Percentiles rank a stretch among this genome's conserved stretches.
These are phyloP conservation scores for Penicillium tannophilum DNA, from an alignment of 495 filamentous ascomycete species.

Conservation along the genomic window DNA sequence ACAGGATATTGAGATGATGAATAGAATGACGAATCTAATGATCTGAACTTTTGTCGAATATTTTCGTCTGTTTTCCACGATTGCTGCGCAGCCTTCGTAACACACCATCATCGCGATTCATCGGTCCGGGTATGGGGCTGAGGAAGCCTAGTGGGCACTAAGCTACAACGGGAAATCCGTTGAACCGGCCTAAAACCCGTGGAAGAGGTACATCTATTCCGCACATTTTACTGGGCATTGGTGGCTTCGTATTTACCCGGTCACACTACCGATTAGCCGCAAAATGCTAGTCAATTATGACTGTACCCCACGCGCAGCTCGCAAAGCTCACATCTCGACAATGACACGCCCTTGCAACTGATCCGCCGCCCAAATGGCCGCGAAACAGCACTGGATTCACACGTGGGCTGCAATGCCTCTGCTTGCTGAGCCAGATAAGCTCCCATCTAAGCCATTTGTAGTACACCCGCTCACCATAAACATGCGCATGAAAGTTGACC, in stretches of 20 bases:
- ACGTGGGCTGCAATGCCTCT: constrained; percentile 19
- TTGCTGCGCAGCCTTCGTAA: no score
- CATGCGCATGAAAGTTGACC: background rate
- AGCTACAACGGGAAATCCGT: no score
- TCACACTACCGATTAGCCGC: background rate
- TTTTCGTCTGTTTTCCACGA: no score
- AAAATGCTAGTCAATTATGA: background rate
- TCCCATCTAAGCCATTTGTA: constrained; percentile 12
- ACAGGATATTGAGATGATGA: background rate
- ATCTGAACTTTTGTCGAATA: no score
- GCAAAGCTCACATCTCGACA: no score
- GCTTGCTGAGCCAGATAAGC: constrained; percentile 14
- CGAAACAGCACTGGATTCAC: constrained; percentile 11
- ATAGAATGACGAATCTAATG: background rate
- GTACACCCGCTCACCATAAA: background rate
- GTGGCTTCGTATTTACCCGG: background rate
- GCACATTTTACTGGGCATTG: background rate
- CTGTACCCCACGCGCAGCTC: background rate
- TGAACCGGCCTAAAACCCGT: no score
- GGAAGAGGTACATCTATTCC: no score
- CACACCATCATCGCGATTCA: no score
- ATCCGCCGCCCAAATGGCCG: background rate
- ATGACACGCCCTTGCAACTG: no score
- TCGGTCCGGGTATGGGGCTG: no score
- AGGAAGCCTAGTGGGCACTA: no score